Base-by-base conservation (phyloP, 2,329 filamentous ascomycete species). In the Bipolaris bicolor region DNA sequence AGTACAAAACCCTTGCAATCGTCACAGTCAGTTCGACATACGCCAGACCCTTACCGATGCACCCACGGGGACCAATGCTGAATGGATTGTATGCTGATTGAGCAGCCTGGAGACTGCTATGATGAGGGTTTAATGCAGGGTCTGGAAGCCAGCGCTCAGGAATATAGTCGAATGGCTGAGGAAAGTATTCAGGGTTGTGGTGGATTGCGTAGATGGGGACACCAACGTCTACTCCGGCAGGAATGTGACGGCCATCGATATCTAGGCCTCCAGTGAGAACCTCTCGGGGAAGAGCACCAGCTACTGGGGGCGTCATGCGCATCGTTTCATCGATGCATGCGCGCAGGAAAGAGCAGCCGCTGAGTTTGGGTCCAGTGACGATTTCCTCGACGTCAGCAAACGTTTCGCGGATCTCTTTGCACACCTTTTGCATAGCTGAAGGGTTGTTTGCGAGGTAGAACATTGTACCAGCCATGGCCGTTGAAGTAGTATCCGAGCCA, bases 61-160 rank as follows among this genome's bases (percentile, higher is more conserved):
- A 92, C 2, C 88, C 88, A 10, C 89, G 79, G 0, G 88, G 86
- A 0, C 89, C 89, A 60, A 90, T 79, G 44, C 84, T 87, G 66
- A 92, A 92, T 1, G 91, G 89, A 61, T 88, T 91, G 76, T 90
- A 94, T 0, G 90, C 90, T 33, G 81, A 82, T 49, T 88, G 84
- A 2, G 89, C 88, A 10, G 68, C 66, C 7, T 65, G 26, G 24
- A 76, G 65, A 31, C 67, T 67, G 40, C 40, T 52, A 37, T 71
- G 65, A 13, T 74, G 49, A 1, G 74, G 73, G 49, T 76, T 76
- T 15, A 56, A 56, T 0, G 63, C 55, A 0, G 69, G 47, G 37
- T 77, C 73, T 2, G 62, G 59, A 2, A 78, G 66, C 76, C 76
- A 78, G 41, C 76, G 72, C 56, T 76, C 74, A 0, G 76, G 76